These are phyloP conservation scores for Penicillium taxi DNA, from an alignment of 495 filamentous ascomycete species.

Conservation along the genomic window DNA sequence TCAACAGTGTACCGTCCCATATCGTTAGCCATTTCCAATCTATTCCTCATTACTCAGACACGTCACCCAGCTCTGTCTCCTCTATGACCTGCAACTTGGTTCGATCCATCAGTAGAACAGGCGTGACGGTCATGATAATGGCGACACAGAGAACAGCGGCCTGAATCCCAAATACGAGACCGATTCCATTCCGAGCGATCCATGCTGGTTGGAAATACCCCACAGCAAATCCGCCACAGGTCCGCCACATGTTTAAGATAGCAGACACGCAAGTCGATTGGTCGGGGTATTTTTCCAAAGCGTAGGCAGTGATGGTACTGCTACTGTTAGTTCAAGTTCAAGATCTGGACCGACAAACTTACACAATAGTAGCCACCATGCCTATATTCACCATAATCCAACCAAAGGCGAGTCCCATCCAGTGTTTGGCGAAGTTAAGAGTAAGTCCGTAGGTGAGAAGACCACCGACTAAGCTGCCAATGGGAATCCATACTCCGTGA, in stretches of 20 bases:
- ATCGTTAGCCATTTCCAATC: no score
- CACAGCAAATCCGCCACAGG: constrained; percentile 38
- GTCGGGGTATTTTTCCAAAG: constrained; percentile 37
- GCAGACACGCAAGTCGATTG: constrained; percentile 34
- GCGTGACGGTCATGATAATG: constrained; percentile 24
- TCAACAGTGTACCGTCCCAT: no score
- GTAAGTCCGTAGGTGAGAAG: constrained; percentile 31
- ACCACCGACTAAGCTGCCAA: constrained; percentile 23
- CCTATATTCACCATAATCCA: constrained; percentile 36
- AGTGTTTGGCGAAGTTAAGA: constrained; percentile 27
- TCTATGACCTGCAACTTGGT: not conserved
- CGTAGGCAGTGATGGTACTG: constrained; percentile 32
- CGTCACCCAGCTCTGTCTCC: not conserved
- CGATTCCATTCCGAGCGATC: constrained; percentile 33
- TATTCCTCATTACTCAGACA: constrained; percentile 1
- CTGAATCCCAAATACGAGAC: constrained; percentile 39
- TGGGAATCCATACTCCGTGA: constrained; percentile 31
- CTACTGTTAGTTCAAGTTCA: not conserved
- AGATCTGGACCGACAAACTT: constrained; percentile 3
- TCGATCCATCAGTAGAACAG: constrained; percentile 17
- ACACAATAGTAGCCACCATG: constrained; percentile 33
- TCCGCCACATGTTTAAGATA: constrained; percentile 40
- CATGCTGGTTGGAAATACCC: constrained; percentile 42
- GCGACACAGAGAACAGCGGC: constrained; percentile 30
- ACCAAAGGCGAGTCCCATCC: constrained; percentile 34